Conservation (phyloP, 2,329 filamentous ascomycete genomes). For the Phaeosphaeriaceae sp. region DNA sequence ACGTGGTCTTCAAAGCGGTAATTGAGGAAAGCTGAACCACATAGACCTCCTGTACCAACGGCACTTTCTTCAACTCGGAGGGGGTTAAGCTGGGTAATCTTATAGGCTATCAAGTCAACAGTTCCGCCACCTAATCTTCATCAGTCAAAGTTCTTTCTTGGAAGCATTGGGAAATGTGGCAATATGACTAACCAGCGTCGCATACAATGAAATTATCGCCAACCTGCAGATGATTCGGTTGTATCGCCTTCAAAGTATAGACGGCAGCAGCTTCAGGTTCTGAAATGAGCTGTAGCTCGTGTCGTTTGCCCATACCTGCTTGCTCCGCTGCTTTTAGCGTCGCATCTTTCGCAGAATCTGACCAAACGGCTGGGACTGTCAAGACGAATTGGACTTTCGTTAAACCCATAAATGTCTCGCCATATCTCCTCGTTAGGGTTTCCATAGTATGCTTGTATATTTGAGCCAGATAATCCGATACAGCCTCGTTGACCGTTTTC, state of each 20-base stretch:
- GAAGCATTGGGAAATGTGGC: neutral
- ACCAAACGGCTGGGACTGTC: slow-evolving; percentile 80
- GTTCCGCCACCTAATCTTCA: slow-evolving; percentile 57
- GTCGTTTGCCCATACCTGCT: slow-evolving; percentile 75
- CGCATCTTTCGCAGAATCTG: slow-evolving; percentile 82
- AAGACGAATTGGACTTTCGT: slow-evolving; percentile 81
- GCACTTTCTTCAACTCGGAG: slow-evolving; percentile 78
- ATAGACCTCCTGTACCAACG: slow-evolving; percentile 78
- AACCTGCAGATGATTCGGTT: slow-evolving; percentile 73
- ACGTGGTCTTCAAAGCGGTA: slow-evolving; percentile 83
- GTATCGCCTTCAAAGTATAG: slow-evolving; percentile 79
- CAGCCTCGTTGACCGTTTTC: slow-evolving; percentile 79
- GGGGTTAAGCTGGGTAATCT: slow-evolving; percentile 75
- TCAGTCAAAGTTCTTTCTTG: slow-evolving; percentile 6
- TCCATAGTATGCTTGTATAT: slow-evolving; percentile 81
- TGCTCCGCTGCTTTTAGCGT: slow-evolving; percentile 78
- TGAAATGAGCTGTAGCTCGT: slow-evolving; percentile 78
- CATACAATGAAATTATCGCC: slow-evolving; percentile 67
- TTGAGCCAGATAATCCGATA: slow-evolving; percentile 79
- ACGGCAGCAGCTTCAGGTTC: slow-evolving; percentile 80
- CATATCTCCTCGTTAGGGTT: slow-evolving; percentile 74
- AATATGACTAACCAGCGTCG: slow-evolving; percentile 53
- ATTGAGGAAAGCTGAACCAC: slow-evolving; percentile 79
- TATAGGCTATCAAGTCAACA: slow-evolving; percentile 81
- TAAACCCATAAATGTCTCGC: slow-evolving; percentile 77